Evolutionary conservation across 257 asterid species (phyloP).

Genomic region (Capsicum chinense): DNA sequence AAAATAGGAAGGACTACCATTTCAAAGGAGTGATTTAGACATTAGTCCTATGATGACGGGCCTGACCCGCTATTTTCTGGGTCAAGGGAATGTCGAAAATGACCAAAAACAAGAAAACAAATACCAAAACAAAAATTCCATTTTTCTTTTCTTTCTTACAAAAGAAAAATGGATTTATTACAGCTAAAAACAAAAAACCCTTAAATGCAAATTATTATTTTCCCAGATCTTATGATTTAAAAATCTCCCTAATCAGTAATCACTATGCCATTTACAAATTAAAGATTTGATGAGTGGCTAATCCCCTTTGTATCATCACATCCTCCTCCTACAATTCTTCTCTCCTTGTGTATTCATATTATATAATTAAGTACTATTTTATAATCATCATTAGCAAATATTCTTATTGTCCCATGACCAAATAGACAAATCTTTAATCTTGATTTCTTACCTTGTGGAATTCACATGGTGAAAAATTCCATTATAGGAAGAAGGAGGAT

Average conservation of each 20-base stretch:
- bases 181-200: background rate
- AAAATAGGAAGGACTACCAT: background rate
- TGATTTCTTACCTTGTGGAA: background rate
- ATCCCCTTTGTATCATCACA: background rate
- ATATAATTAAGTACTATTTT: too few species aligned
- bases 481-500: background rate
- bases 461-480: background rate
- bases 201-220: background rate
- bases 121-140: background rate
- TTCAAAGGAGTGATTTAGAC: slow-evolving; percentile 23
- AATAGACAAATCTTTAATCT: background rate
- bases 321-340: slow-evolving; percentile 26
- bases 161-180: background rate
- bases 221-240: slow-evolving; percentile 16
- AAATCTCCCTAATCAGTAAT: background rate
- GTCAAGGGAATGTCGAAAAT: slow-evolving; percentile 6
- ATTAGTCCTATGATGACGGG: background rate
- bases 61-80: slow-evolving; percentile 21
- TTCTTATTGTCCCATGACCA: background rate
- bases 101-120: slow-evolving; percentile 18
- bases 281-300: background rate
- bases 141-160: background rate
- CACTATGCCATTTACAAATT: background rate
- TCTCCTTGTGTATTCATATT: slow-evolving; percentile 5
- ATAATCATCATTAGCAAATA: too few species aligned